Evolutionary conservation across 2,329 filamentous ascomycete species (phyloP).

Genomic region (Lasiodiplodia citricola): DNA sequence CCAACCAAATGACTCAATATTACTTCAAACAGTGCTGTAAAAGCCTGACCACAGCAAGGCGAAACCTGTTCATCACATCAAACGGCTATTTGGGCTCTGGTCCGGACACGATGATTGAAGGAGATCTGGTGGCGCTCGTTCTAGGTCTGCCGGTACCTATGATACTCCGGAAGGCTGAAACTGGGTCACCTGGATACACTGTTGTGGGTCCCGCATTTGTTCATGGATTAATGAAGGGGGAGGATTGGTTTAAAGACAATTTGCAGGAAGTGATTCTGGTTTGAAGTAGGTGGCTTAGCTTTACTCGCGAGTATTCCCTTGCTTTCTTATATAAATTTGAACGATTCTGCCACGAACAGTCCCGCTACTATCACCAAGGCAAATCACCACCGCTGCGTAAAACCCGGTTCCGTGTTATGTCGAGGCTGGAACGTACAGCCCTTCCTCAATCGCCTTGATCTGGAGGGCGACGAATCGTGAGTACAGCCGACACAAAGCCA

Average conservation of each 20-base stretch:
- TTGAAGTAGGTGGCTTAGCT: background rate
- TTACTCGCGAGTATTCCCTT: too few relatives aligned
- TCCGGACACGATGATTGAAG: background rate
- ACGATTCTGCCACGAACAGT: too few relatives aligned
- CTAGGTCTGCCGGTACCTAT: background rate
- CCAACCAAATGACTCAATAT: too few relatives aligned
- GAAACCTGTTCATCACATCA: background rate
- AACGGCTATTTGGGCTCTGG: background rate
- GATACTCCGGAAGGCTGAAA: background rate
- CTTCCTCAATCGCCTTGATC: slow-evolving; percentile 49
- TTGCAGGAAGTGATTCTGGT: background rate
- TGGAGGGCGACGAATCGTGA: slow-evolving; percentile 47
- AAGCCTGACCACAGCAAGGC: background rate
- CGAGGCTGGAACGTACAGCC: slow-evolving; percentile 25
- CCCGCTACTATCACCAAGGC: too few relatives aligned
- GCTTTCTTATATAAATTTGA: too few relatives aligned
- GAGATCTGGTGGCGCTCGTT: background rate
- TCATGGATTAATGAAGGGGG: background rate
- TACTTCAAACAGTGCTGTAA: background rate
- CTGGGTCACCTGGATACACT: background rate
- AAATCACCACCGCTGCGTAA: too few relatives aligned
- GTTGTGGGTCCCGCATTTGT: background rate
- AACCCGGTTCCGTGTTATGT: too few relatives aligned
- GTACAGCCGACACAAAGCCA: slow-evolving; percentile 44
- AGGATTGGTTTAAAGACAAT: background rate